Evolutionary conservation across 2,329 filamentous ascomycete genomes (phyloP).

Genomic region (Torrubiellomyces zombiae): DNA sequence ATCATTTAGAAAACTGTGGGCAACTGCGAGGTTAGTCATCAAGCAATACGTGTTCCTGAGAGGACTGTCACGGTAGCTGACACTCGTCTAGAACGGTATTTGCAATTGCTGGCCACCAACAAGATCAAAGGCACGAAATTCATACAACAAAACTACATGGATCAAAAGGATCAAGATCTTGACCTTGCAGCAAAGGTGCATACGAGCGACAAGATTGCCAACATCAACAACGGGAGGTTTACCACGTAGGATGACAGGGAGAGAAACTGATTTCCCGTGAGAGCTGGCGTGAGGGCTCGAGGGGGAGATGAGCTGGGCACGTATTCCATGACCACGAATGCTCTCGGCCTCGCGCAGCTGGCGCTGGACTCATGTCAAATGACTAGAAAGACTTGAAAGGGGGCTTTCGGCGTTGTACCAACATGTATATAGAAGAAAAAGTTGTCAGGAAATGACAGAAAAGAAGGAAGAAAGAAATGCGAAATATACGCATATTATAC

Average conservation of each 20-base stretch:
- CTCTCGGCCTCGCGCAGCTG: too few relatives aligned
- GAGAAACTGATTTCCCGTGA: too few relatives aligned
- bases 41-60: too few relatives aligned
- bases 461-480: too few relatives aligned
- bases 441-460: slow-evolving; percentile 13
- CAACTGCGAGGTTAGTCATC: slow-evolving; percentile 56
- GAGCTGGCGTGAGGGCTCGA: too few relatives aligned
- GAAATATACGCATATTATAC: too few relatives aligned
- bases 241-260: slow-evolving; percentile 9
- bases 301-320: too few relatives aligned
- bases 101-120: slow-evolving; percentile 59
- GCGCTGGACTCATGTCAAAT: too few relatives aligned
- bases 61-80: too few relatives aligned
- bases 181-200: slow-evolving; percentile 22
- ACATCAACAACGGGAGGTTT: slow-evolving; percentile 18
- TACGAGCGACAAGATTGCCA: slow-evolving; percentile 21
- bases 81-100: slow-evolving; percentile 74
- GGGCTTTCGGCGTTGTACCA: slow-evolving; percentile 13
- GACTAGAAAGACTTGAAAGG: slow-evolving; percentile 3
- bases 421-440: slow-evolving; percentile 17
- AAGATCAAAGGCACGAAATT: slow-evolving; percentile 69
- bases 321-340: too few relatives aligned
- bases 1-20: slow-evolving; percentile 79
- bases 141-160: slow-evolving; percentile 60
- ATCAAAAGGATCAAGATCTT: slow-evolving; percentile 29